Percentiles rank a stretch among this genome's conserved stretches.
These are phyloP conservation scores for Microdochium paspali DNA, from an alignment of 2,329 filamentous ascomycete species.

Conservation along the genomic window DNA sequence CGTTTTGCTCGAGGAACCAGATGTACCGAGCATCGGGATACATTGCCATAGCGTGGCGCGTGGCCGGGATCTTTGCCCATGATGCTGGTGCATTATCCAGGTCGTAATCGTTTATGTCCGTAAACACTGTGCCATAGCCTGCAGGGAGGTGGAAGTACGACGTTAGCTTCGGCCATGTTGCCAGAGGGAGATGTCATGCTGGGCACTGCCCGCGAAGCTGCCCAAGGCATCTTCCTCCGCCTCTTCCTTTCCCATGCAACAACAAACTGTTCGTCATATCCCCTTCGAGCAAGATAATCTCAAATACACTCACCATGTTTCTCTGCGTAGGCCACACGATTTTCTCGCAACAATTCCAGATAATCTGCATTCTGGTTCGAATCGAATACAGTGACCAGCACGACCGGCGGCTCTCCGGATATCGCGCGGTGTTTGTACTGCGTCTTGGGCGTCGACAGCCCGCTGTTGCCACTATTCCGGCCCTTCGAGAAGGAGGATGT, in stretches of 20 bases:
- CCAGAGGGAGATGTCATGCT: too few species aligned
- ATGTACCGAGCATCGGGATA: conserved; percentile 71
- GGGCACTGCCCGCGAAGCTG: too few species aligned
- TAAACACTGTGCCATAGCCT: conserved; percentile 85
- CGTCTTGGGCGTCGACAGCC: conserved; percentile 17
- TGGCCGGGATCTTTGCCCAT: conserved; percentile 74
- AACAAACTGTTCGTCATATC: neutral
- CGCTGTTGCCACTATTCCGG: neutral
- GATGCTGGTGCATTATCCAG: conserved; percentile 48
- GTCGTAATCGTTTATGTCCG: conserved; percentile 67
- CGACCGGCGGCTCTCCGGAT: conserved; percentile 51
- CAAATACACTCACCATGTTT: conserved; percentile 59
- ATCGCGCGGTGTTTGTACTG: conserved; percentile 22
- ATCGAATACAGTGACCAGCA: conserved; percentile 82
- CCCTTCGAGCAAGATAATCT: neutral
- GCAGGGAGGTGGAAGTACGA: too few species aligned
- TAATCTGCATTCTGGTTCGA: conserved; percentile 56
- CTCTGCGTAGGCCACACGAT: conserved; percentile 75
- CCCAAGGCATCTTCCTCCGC: neutral
- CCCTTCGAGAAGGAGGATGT: too few species aligned
- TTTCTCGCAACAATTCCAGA: conserved; percentile 65
- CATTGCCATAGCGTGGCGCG: conserved; percentile 79
- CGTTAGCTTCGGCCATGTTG: too few species aligned
- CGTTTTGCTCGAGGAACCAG: conserved; percentile 79
- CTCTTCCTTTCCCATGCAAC: neutral